A percentile compares a stretch with the other conserved stretches of the same genome.
These are phyloP conservation scores for Populus ilicifolia DNA, from an alignment of 345 rosid species.

Conservation along the genomic window DNA sequence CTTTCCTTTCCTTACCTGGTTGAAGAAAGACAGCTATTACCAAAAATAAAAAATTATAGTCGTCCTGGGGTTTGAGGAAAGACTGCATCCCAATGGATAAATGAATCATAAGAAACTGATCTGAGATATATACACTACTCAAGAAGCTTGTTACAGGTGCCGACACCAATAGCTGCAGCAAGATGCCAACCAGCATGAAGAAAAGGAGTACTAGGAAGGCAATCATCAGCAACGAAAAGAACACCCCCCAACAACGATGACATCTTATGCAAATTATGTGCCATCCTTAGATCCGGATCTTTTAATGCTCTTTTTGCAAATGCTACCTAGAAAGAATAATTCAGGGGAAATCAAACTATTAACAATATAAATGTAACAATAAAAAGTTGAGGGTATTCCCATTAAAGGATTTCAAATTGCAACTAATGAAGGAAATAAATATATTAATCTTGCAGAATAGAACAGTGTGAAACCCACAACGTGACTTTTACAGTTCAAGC, in stretches of 20 bases:
- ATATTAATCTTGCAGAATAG: neutral
- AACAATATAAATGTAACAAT: neutral
- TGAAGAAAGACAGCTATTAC: neutral
- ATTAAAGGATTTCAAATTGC: neutral
- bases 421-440: neutral
- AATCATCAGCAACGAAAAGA: slow-evolving; percentile 83
- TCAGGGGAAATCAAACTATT: neutral
- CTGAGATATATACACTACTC: slow-evolving; percentile 35
- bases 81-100: slow-evolving; percentile 4
- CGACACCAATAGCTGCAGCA: slow-evolving; percentile 87
- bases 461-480: neutral
- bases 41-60: neutral
- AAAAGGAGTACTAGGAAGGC: slow-evolving; percentile 67
- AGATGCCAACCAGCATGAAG: slow-evolving; percentile 98
- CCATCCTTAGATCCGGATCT: slow-evolving; percentile 75
- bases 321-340: slow-evolving; percentile 46
- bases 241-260: slow-evolving; percentile 81
- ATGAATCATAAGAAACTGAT: slow-evolving; percentile 1
- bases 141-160: slow-evolving; percentile 90
- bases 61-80: neutral
- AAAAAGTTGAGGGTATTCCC: neutral
- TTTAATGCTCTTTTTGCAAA: slow-evolving; percentile 72
- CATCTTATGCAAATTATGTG: slow-evolving; percentile 77
- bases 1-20: neutral
- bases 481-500: neutral